Evolutionary conservation across 306 rosid genomes (phyloP), one percentile per base, ranked within the genome.

Genomic region (Rosa chinensis): DNA sequence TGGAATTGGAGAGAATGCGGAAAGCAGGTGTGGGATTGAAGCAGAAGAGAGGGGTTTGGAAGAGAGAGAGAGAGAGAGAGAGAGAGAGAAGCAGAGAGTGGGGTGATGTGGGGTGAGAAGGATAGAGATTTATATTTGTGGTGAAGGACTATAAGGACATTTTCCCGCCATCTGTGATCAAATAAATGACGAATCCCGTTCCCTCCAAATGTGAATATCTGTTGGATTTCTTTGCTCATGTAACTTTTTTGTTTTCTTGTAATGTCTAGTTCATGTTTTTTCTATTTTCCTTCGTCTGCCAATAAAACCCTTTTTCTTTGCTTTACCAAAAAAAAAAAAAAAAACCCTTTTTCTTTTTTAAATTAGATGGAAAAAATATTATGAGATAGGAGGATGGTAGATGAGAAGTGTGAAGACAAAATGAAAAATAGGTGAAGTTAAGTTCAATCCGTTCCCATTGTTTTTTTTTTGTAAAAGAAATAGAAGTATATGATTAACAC

Each of bases 121-220:
- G 64, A 4, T 73, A 16, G 83, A 80, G 78, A 5, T 64, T 76
- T 71, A 2, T 70, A 64, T 80, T 52, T 18, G 53, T 13, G 25
- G 43, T 48, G 48, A 42, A 76, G 86, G 84, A 84, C 86, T 72
- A 43, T 76, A 79, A 76, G 69, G 86, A 84, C 86, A 84, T 84
- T 84, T 84, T 84, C 86, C 86, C 86, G 86, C 86, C 86, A 79
- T 35, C 35, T 67, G 5, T 11, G 43, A 28, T 28, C n/a, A 32
- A 28, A 35, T 25, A 58, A 68, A 81, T 69, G 40, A 21, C n/a
- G 7, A 63, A 47, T 59, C 10, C 21, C 23, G 2, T 78, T 83
- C 83, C 83, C 83, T 83, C 83, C 83, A 48, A 80, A 37, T 6
- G 6, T 66, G 75, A 35, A 44, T 0, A 6, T 4, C 39, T 35